Percentiles rank a stretch among this genome's conserved stretches.
Conservation (phyloP, 257 asterid genomes). For the Lavandula angustifolia region DNA sequence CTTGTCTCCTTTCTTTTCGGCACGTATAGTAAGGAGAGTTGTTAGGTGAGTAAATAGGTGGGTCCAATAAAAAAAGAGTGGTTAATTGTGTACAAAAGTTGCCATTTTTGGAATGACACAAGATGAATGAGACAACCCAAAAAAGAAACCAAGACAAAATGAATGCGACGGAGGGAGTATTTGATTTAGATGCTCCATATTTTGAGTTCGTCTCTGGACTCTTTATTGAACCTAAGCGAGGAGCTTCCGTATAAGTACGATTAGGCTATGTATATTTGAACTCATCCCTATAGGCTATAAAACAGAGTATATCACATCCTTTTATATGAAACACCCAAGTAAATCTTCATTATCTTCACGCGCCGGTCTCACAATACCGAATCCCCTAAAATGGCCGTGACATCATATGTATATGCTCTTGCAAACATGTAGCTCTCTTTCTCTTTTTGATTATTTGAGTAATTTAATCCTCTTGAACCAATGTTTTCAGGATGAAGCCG, state of each 20-base stretch:
- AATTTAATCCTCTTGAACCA: conserved; percentile 19
- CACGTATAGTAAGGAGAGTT: no score
- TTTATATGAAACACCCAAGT: not conserved
- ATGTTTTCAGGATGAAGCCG: conserved; percentile 82
- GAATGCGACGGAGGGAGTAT: no score
- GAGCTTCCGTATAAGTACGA: not conserved
- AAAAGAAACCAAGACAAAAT: no score
- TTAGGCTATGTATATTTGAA: not conserved
- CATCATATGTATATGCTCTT: not conserved
- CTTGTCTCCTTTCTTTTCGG: no score
- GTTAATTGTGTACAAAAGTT: no score
- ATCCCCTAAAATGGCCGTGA: not conserved
- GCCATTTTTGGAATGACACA: no score
- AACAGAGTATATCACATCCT: not conserved
- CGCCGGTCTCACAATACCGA: not conserved
- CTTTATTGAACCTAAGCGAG: conserved; percentile 2
- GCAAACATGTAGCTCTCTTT: not conserved
- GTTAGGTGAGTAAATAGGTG: no score
- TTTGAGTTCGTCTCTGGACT: not conserved
- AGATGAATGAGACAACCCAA: no score
- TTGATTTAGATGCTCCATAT: not conserved
- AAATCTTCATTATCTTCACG: not conserved
- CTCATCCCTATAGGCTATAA: not conserved
- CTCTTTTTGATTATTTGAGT: not conserved
- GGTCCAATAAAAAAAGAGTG: no score